A percentile compares a stretch with the other conserved stretches of the same genome.
Evolutionary conservation across 257 asterid species (phyloP).

Genomic region (Plectranthus barbatus): DNA sequence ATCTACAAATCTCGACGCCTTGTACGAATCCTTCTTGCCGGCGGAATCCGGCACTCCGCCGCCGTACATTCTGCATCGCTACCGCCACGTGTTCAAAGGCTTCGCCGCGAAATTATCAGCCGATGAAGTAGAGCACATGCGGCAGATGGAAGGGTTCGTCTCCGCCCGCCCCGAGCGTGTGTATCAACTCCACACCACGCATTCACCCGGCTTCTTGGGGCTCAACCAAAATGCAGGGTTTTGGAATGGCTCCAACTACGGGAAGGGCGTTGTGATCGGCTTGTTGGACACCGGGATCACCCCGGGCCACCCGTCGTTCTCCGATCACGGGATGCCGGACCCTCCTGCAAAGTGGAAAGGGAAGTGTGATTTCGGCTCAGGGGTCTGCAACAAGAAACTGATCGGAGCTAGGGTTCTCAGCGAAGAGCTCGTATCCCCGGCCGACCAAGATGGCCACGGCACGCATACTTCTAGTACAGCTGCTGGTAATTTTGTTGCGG

Average conservation of each 20-base stretch:
- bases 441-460: conserved; percentile 31
- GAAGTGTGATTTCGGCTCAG: conserved; percentile 18
- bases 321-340: conserved; percentile 26
- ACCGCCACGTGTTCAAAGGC: conserved; percentile 24
- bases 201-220: conserved; percentile 35
- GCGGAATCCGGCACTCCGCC: neutral
- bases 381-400: conserved; percentile 31
- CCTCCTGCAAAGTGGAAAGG: conserved; percentile 41
- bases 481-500: conserved; percentile 29
- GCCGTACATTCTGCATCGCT: conserved; percentile 20
- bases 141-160: conserved; percentile 19
- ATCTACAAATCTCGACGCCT: conserved; percentile 12
- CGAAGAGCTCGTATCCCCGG: neutral
- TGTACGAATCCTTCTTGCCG: conserved; percentile 27
- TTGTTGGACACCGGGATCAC: conserved; percentile 29
- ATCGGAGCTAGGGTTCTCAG: conserved; percentile 35
- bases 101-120: conserved; percentile 32
- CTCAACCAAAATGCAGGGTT: conserved; percentile 12
- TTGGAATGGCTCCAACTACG: conserved; percentile 27
- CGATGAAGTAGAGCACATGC: conserved; percentile 19
- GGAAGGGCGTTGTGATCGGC: conserved; percentile 35
- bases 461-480: conserved; percentile 34
- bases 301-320: conserved; percentile 29
- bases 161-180: conserved; percentile 19
- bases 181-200: conserved; percentile 26